A percentile compares a stretch with the other conserved stretches of the same genome.
Conservation (phyloP, 495 filamentous ascomycete species). For the Elaphomyces granulatus region DNA sequence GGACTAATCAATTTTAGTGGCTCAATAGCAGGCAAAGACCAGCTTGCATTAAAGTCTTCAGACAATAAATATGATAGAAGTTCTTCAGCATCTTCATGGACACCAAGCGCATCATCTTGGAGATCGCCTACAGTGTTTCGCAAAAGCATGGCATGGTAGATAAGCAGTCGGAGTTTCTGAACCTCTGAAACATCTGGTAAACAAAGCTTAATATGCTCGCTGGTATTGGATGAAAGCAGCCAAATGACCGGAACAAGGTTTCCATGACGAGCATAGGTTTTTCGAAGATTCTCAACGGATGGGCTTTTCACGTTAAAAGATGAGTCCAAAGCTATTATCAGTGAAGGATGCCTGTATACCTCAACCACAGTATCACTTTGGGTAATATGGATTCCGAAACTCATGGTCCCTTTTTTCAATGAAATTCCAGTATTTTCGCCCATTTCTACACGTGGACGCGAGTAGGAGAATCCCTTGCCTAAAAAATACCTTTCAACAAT, state of each 20-base stretch:
- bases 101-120: constrained; percentile 29
- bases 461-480: constrained; percentile 33
- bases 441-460: constrained; percentile 27
- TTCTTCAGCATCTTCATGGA: constrained; percentile 33
- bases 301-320: constrained; percentile 29
- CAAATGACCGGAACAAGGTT: constrained; percentile 36
- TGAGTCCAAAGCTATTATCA: constrained; percentile 40
- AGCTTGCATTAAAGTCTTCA: constrained; percentile 22
- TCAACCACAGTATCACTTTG: constrained; percentile 23
- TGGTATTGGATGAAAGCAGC: constrained; percentile 37
- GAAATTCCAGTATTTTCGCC: constrained; percentile 23
- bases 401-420: constrained; percentile 23
- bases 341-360: constrained; percentile 29
- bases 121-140: constrained; percentile 34
- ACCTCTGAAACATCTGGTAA: constrained; percentile 27
- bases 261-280: constrained; percentile 26
- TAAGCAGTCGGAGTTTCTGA: constrained; percentile 25
- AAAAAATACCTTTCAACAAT: constrained; percentile 38
- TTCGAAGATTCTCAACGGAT: constrained; percentile 28
- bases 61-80: constrained; percentile 23
- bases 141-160: constrained; percentile 26
- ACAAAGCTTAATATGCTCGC: constrained; percentile 42
- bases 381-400: constrained; percentile 35
- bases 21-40: constrained; percentile 31
- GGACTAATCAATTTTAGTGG: constrained; percentile 20